Base-by-base conservation (phyloP, 305 asterid genomes). In the Plantago coronopus region DNA sequence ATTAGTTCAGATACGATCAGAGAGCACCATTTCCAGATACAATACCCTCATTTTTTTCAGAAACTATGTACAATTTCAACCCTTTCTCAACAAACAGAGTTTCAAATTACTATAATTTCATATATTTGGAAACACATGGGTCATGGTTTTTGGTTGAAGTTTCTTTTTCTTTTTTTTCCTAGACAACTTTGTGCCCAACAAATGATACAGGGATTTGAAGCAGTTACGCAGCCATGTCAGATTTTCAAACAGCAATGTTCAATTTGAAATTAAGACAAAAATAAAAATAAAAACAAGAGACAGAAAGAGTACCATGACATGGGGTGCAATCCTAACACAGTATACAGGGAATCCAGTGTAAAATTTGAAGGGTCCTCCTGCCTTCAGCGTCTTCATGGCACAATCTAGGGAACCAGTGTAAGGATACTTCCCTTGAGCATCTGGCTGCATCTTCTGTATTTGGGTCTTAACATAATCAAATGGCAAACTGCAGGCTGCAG, bases 291-390 rank as follows among this genome's bases (percentile, higher is more conserved):
- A 67, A 53, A 45, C 51, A 47, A 43, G 42, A 40, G 37, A 48
- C 14, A 19, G 27, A 44, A 60, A n/a, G 64, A 18, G 25, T 82
- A 86, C 96, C 97, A 90, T 87, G 78, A 90, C 95, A 58, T 82
- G 95, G 47, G 94, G 97, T 25, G 96, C 91, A 20, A 90, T 87
- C 69, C 94, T 72, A 61, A 82, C 78, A 46, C 96, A 87, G 65
- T 90, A 88, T 5, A 85, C 88, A n/a, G 94, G 97, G 55, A 85
- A 90, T 63, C 89, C 91, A n/a, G 85, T 74, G 81, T 90, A 90
- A 43, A 87, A 82, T 69, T 79, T 87, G 56, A 80, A 74, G 45
- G 91, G 89, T 12, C 91, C 95, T 29, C 86, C 86, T 14, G 79
- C 10, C 73, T 82, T 83, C 40, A 90, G 78, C 0, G 94, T 83